phyloP scores from a whole-genome alignment of 352 stramenopile species.

The Phytopythium litorale region DNA sequence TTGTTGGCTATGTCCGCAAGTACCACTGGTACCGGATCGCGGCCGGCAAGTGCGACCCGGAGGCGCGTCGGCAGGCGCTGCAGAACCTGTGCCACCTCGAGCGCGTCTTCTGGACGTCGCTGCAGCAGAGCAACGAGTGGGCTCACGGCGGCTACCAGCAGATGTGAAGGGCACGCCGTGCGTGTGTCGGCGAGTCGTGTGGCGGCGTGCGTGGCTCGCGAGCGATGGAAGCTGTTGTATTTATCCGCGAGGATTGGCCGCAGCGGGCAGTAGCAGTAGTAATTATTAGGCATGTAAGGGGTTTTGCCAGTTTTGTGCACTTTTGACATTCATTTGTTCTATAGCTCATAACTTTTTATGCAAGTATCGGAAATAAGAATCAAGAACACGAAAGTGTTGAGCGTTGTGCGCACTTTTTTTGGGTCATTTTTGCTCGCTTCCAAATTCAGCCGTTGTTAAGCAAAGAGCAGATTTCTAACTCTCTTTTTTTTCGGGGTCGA shows the following conservation, averaged over 20 bases:
- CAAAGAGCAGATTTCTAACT: too few relatives aligned
- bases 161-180: background rate
- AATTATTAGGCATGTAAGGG: constrained; percentile 7
- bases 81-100: constrained; percentile 42
- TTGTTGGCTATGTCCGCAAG: constrained; percentile 85
- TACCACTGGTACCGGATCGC: constrained; percentile 84
- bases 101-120: constrained; percentile 55
- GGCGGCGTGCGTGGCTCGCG: background rate
- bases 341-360: too few relatives aligned
- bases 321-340: too few relatives aligned
- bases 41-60: constrained; percentile 50
- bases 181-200: background rate
- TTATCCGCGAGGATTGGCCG: constrained; percentile 9
- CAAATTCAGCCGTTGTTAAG: too few relatives aligned
- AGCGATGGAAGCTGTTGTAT: constrained; percentile 6
- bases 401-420: too few relatives aligned
- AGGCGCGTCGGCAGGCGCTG: constrained; percentile 39
- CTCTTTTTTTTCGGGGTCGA: too few relatives aligned
- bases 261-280: constrained; percentile 3
- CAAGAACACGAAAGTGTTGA: too few relatives aligned
- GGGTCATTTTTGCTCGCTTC: too few relatives aligned
- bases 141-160: constrained; percentile 9
- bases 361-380: too few relatives aligned
- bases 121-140: constrained; percentile 61
- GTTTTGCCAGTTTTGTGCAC: too few relatives aligned